A percentile compares a stretch with the other conserved stretches of the same genome.
phyloP scores from a whole-genome alignment of 176 grass and related monocot genomes.

The Zoysia pacifica region DNA sequence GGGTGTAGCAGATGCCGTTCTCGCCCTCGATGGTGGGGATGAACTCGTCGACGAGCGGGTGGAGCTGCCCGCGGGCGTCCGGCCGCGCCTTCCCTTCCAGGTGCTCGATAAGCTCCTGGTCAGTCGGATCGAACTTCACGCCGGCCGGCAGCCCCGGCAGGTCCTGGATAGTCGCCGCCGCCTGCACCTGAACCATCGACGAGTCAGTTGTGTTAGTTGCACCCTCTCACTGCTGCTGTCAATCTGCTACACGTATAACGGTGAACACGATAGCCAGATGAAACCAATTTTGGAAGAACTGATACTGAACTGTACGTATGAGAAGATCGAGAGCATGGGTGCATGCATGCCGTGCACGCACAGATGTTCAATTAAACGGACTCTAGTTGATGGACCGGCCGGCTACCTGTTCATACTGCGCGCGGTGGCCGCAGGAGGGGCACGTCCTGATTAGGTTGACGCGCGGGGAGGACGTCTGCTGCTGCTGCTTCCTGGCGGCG shows the following conservation, averaged over 20 bases:
- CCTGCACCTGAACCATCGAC: conserved; percentile 39
- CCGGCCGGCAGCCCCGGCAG: conserved; percentile 84
- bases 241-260: background rate
- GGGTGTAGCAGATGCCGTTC: conserved; percentile 99
- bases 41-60: conserved; percentile 97
- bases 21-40: conserved; percentile 97
- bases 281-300: background rate
- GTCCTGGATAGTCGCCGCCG: conserved; percentile 69
- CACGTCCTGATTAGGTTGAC: conserved; percentile 68
- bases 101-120: conserved; percentile 92
- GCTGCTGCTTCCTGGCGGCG: conserved; percentile 28
- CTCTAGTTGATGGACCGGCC: background rate
- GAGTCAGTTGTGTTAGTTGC: background rate
- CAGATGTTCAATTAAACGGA: background rate
- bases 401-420: conserved; percentile 66
- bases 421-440: conserved; percentile 76
- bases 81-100: conserved; percentile 88
- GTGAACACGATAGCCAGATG: background rate
- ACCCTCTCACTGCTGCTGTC: background rate
- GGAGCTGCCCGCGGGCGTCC: conserved; percentile 59
- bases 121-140: conserved; percentile 96
- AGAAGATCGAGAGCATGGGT: background rate
- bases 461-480: conserved; percentile 51
- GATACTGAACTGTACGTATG: background rate
- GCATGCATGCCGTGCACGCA: background rate